A percentile compares a stretch with the other conserved stretches of the same genome.
phyloP scores from a whole-genome alignment of 2,329 filamentous ascomycete genomes.

The Akanthomyces muscarius region DNA sequence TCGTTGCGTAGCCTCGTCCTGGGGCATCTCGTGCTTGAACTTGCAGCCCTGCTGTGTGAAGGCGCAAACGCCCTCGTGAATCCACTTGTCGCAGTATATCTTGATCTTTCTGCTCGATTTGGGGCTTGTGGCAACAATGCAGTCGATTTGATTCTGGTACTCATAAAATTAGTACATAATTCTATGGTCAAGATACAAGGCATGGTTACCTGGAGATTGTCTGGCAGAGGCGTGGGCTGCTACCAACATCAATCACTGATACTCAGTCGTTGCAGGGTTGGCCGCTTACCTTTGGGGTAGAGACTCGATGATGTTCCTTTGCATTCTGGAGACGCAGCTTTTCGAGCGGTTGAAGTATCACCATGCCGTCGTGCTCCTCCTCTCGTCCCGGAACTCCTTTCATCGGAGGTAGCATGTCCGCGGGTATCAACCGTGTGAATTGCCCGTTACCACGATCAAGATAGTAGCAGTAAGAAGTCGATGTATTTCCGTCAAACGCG shows the following conservation, averaged over 20 bases:
- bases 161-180: constrained; percentile 17
- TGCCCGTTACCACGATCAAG: constrained; percentile 50
- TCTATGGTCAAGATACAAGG: not conserved
- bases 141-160: constrained; percentile 32
- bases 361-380: constrained; percentile 38
- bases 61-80: constrained; percentile 78
- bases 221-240: not conserved
- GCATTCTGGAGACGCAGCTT: constrained; percentile 35
- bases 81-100: constrained; percentile 85
- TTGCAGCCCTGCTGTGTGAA: constrained; percentile 83
- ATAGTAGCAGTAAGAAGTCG: constrained; percentile 43
- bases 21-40: constrained; percentile 88
- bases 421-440: constrained; percentile 52
- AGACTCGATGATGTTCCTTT: constrained; percentile 34
- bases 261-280: not conserved
- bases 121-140: constrained; percentile 30
- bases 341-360: constrained; percentile 42
- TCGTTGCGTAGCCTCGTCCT: constrained; percentile 59
- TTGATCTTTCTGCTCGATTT: constrained; percentile 52
- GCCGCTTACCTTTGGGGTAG: constrained; percentile 38
- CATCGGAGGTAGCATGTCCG: constrained; percentile 47
- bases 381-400: constrained; percentile 42
- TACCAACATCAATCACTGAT: not conserved
- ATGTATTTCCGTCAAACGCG: not conserved
- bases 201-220: constrained; percentile 9